A percentile compares a stretch with the other conserved stretches of the same genome.
Conservation (phyloP, 176 grass and related monocot species). For the Raddia distichophylla region DNA sequence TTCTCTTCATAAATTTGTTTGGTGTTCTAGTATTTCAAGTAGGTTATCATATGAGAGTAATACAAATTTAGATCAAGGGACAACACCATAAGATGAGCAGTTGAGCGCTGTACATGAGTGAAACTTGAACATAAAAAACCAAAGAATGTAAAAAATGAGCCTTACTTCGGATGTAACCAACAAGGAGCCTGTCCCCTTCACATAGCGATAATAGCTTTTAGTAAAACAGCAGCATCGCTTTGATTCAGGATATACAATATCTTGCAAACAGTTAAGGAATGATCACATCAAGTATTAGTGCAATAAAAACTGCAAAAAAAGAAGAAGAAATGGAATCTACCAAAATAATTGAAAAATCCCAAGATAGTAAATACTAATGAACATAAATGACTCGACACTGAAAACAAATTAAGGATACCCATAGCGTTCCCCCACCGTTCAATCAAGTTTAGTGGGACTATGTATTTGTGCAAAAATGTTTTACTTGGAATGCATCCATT, state of each 20-base stretch:
- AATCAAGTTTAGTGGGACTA: conserved; percentile 79
- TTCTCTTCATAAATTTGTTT: conserved; percentile 56
- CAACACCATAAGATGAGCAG: conserved; percentile 1
- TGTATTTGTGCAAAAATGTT: conserved; percentile 47
- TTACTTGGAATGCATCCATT: conserved; percentile 37
- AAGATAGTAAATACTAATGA: conserved; percentile 1
- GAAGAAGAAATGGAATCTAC: background rate
- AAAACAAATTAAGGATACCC: conserved; percentile 71
- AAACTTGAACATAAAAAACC: conserved; percentile 28
- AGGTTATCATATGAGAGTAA: conserved; percentile 24
- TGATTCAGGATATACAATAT: conserved; percentile 85
- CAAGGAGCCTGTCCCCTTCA: conserved; percentile 92
- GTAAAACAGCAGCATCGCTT: conserved; percentile 96
- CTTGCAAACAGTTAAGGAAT: conserved; percentile 63
- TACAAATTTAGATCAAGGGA: conserved; percentile 28
- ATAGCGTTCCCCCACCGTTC: conserved; percentile 95
- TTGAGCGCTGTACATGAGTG: background rate
- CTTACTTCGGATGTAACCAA: conserved; percentile 72
- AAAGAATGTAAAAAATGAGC: conserved; percentile 28
- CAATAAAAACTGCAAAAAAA: background rate
- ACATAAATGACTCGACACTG: background rate
- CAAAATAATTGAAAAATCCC: background rate
- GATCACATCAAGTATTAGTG: conserved; percentile 19
- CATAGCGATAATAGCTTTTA: conserved; percentile 94
- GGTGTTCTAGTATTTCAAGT: conserved; percentile 49